Percentiles rank a stretch among this genome's conserved stretches.
phyloP scores from a whole-genome alignment of 495 filamentous ascomycete species.

The Aspergillus cavernicola region DNA sequence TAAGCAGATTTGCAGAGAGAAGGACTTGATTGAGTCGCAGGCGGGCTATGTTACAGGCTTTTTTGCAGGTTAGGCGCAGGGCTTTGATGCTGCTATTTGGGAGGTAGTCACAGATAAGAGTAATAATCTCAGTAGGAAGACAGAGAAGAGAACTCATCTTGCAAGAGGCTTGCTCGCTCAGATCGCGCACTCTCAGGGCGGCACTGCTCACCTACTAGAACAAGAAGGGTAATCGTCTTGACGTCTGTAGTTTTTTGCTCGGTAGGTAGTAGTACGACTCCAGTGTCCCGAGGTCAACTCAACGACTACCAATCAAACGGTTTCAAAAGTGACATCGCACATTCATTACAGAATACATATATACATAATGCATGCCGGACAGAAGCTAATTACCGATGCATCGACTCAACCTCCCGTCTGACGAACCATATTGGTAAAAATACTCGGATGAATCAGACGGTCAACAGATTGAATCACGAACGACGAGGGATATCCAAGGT shows the following conservation, averaged over 20 bases:
- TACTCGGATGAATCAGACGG: neutral
- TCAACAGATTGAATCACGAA: too few relatives aligned
- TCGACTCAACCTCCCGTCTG: constrained; percentile 4
- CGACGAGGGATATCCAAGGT: neutral
- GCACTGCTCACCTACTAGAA: constrained; percentile 8
- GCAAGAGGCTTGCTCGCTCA: neutral
- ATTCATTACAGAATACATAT: constrained; percentile 23
- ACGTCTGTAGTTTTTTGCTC: neutral
- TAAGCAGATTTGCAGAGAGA: too few relatives aligned
- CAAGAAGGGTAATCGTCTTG: neutral
- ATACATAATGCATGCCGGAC: constrained; percentile 24
- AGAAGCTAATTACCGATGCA: constrained; percentile 10
- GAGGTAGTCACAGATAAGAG: too few relatives aligned
- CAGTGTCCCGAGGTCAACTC: too few relatives aligned
- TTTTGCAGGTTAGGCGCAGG: too few relatives aligned
- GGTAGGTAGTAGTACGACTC: too few relatives aligned
- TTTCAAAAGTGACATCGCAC: constrained; percentile 9
- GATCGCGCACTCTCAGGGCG: neutral
- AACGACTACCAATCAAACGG: neutral
- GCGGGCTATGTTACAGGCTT: too few relatives aligned
- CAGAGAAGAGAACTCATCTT: too few relatives aligned
- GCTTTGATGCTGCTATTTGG: too few relatives aligned
- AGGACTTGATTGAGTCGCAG: too few relatives aligned
- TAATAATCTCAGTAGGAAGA: too few relatives aligned
- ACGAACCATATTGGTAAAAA: constrained; percentile 8